A percentile compares a stretch with the other conserved stretches of the same genome.
phyloP scores from a whole-genome alignment of 2,329 filamentous ascomycete genomes.

The Myriangium duriaei region DNA sequence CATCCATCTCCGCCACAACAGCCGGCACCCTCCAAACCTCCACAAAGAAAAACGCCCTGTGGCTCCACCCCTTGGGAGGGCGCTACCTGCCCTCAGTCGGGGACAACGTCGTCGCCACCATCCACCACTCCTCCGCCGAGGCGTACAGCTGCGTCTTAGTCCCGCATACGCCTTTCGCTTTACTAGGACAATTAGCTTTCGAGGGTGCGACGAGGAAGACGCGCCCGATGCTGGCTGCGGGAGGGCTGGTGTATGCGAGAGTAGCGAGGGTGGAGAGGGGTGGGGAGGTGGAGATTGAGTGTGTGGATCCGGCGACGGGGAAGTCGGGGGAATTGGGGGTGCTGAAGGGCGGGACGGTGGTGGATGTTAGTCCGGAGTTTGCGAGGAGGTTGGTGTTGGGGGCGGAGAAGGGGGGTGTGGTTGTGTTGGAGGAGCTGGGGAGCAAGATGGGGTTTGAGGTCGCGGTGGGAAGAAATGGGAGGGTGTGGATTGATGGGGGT shows the following conservation, averaged over 20 bases:
- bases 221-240: conserved; percentile 59
- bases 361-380: conserved; percentile 65
- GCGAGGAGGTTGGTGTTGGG: conserved; percentile 60
- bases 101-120: conserved; percentile 79
- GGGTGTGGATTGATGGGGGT: conserved; percentile 79
- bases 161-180: conserved; percentile 46
- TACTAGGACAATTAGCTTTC: conserved; percentile 81
- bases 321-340: conserved; percentile 81
- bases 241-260: conserved; percentile 79
- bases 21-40: conserved; percentile 57
- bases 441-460: conserved; percentile 82
- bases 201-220: conserved; percentile 89
- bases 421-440: conserved; percentile 69
- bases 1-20: conserved; percentile 58
- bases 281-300: conserved; percentile 83
- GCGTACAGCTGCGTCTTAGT: conserved; percentile 70
- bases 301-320: conserved; percentile 72
- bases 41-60: conserved; percentile 61
- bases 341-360: conserved; percentile 75
- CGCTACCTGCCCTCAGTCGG: conserved; percentile 69
- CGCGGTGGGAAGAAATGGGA: conserved; percentile 83
- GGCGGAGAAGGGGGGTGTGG: conserved; percentile 52
- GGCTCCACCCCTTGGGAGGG: conserved; percentile 56
- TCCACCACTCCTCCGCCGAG: conserved; percentile 64
- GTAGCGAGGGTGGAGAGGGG: conserved; percentile 65